Evolutionary conservation across 2,329 filamentous ascomycete genomes (phyloP).

Genomic region (Arachnopeziza araneosa): DNA sequence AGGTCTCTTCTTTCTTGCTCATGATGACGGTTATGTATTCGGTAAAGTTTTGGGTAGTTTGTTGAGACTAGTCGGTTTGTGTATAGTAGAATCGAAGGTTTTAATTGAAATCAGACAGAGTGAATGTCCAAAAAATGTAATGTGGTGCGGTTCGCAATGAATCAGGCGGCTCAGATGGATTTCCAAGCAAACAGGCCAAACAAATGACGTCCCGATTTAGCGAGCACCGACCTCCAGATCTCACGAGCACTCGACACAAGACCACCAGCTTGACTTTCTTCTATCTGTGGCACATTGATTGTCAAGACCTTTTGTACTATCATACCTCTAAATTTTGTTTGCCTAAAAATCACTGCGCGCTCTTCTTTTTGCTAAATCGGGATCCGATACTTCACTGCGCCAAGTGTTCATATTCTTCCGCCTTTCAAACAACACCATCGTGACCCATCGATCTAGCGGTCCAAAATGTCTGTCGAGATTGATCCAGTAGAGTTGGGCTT

Average conservation of each 20-base stretch:
- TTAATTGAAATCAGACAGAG: not conserved
- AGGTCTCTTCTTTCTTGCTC: slow-evolving; percentile 37
- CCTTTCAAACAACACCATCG: not conserved
- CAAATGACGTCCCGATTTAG: slow-evolving; percentile 10
- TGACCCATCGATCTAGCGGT: not conserved
- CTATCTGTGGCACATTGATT: not conserved
- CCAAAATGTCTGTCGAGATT: slow-evolving; percentile 88
- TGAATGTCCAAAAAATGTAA: not conserved
- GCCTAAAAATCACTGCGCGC: not conserved
- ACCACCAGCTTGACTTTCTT: not conserved
- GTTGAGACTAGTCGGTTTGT: not conserved
- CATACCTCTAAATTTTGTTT: not conserved
- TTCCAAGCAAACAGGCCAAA: not conserved
- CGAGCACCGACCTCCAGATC: slow-evolving; percentile 8
- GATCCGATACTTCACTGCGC: not conserved
- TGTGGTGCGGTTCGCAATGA: not conserved
- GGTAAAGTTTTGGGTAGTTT: not conserved
- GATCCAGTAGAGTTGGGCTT: slow-evolving; percentile 89
- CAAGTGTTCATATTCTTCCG: not conserved
- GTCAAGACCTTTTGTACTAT: not conserved
- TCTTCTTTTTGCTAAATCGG: not conserved
- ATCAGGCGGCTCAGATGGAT: not conserved
- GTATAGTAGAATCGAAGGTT: not conserved
- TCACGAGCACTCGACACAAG: not conserved
- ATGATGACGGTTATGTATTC: not conserved